Evolutionary conservation across 179 eudicot species (phyloP).

Genomic region (Silene coronaria): DNA sequence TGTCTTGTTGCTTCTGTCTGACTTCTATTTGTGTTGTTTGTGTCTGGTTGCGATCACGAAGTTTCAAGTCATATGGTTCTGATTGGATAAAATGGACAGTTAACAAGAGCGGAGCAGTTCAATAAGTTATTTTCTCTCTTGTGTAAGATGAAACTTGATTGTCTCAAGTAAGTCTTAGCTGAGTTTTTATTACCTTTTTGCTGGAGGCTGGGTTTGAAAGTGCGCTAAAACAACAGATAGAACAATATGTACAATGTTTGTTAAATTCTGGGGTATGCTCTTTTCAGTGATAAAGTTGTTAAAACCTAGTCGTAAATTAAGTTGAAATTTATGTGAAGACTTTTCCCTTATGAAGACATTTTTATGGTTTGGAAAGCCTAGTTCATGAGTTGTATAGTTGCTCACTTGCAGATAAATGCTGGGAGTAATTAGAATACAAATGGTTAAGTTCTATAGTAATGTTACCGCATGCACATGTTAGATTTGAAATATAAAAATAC

Average conservation of each 20-base stretch:
- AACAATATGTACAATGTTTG: neutral
- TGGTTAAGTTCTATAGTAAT: neutral
- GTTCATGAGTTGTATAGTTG: neutral
- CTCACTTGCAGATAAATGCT: neutral
- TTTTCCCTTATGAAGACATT: neutral
- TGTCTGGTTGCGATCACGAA: too few species aligned
- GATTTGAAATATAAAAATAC: neutral
- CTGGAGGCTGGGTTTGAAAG: neutral
- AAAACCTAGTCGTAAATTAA: neutral
- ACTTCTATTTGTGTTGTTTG: too few species aligned
- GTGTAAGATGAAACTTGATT: too few species aligned
- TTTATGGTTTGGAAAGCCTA: neutral
- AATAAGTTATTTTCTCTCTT: too few species aligned
- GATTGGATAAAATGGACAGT: neutral
- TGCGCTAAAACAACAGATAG: neutral
- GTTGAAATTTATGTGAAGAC: neutral
- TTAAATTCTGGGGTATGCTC: neutral
- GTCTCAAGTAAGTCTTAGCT: too few species aligned
- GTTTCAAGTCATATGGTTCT: neutral
- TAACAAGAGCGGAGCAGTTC: too few species aligned
- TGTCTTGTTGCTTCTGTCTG: too few species aligned
- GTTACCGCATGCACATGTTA: neutral
- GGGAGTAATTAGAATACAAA: neutral
- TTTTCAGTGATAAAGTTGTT: neutral
- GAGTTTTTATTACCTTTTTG: neutral